Evolutionary conservation across 805 yeast genomes (phyloP).

Genomic region (Wickerhamiella sergipiensis): DNA sequence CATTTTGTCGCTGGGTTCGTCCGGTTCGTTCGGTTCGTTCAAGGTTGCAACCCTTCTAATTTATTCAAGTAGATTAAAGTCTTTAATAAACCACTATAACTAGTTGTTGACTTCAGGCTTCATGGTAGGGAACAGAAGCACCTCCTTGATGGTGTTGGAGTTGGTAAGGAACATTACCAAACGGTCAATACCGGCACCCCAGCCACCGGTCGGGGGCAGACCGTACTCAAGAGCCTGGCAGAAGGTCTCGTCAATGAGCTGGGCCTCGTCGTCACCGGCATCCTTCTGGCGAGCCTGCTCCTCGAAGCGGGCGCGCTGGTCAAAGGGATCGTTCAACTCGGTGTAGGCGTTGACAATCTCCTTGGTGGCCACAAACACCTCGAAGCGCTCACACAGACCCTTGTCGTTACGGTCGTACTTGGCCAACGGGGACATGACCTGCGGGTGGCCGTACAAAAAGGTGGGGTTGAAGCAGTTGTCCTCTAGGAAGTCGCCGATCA

Average conservation of each 20-base stretch:
- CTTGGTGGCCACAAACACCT: constrained; percentile 95
- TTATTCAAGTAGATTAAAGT: neutral
- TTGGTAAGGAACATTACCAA: constrained; percentile 95
- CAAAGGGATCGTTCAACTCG: constrained; percentile 97
- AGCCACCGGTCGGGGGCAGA: constrained; percentile 98
- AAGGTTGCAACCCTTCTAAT: no score
- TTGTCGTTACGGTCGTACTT: constrained; percentile 85
- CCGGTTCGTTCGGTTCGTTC: no score
- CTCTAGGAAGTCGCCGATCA: constrained; percentile 86
- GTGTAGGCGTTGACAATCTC: constrained; percentile 98
- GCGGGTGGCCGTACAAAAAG: constrained; percentile 96
- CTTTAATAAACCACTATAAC: neutral
- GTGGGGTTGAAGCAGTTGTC: constrained; percentile 93
- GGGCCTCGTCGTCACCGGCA: constrained; percentile 99
- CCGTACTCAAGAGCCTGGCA: constrained; percentile 97
- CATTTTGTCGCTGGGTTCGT: no score
- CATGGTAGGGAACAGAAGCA: constrained; percentile 93
- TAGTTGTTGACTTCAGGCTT: constrained; percentile 61
- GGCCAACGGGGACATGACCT: constrained; percentile 99
- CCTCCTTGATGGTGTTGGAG: constrained; percentile 95
- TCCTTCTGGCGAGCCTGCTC: constrained; percentile 98
- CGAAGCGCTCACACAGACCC: constrained; percentile 96
- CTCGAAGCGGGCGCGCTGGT: constrained; percentile 93
- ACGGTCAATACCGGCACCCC: constrained; percentile 99
- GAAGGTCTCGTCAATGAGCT: constrained; percentile 90